A percentile compares a stretch with the other conserved stretches of the same genome.
Conservation (phyloP, 2,329 filamentous ascomycete genomes). For the Drechmeria coniospora region DNA sequence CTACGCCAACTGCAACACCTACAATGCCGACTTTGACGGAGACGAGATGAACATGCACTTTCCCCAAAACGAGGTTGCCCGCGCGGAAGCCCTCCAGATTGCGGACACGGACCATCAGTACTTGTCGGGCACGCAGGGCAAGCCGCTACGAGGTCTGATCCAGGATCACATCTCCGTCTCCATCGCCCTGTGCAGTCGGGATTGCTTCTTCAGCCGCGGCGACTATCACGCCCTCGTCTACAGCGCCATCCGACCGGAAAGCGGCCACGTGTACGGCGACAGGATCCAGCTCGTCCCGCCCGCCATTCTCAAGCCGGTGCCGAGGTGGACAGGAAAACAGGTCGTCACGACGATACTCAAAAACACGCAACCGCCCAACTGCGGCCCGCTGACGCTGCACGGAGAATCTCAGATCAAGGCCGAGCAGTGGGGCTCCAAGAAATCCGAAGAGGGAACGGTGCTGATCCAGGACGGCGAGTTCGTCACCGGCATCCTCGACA, state of each 20-base stretch:
- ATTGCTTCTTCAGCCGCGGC: slow-evolving; percentile 76
- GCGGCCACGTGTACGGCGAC: slow-evolving; percentile 70
- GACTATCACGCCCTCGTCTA: slow-evolving; percentile 94
- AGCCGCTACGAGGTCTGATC: slow-evolving; percentile 87
- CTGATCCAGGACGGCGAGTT: slow-evolving; percentile 78
- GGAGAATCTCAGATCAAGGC: slow-evolving; percentile 65
- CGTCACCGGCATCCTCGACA: slow-evolving; percentile 83
- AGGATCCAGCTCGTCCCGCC: slow-evolving; percentile 69
- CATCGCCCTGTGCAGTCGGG: slow-evolving; percentile 76
- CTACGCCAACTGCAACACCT: slow-evolving; percentile 98
- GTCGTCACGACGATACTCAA: slow-evolving; percentile 83
- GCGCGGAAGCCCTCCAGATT: slow-evolving; percentile 82
- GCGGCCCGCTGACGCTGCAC: slow-evolving; percentile 62
- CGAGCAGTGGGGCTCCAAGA: slow-evolving; percentile 64
- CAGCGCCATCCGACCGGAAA: slow-evolving; percentile 75
- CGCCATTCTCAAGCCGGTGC: slow-evolving; percentile 64
- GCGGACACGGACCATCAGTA: slow-evolving; percentile 98
- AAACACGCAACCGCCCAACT: slow-evolving; percentile 70
- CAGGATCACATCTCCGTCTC: slow-evolving; percentile 97
- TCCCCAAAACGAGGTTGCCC: slow-evolving; percentile 87
- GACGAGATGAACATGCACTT: slow-evolving; percentile 99
- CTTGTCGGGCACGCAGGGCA: slow-evolving; percentile 81
- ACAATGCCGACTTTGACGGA: slow-evolving; percentile 98
- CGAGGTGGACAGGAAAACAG: slow-evolving; percentile 92
- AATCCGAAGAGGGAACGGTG: slow-evolving; percentile 66